Evolutionary conservation across 2,329 filamentous ascomycete genomes (phyloP), one percentile per base, ranked within the genome.

Genomic region (Dissoconium aciculare): DNA sequence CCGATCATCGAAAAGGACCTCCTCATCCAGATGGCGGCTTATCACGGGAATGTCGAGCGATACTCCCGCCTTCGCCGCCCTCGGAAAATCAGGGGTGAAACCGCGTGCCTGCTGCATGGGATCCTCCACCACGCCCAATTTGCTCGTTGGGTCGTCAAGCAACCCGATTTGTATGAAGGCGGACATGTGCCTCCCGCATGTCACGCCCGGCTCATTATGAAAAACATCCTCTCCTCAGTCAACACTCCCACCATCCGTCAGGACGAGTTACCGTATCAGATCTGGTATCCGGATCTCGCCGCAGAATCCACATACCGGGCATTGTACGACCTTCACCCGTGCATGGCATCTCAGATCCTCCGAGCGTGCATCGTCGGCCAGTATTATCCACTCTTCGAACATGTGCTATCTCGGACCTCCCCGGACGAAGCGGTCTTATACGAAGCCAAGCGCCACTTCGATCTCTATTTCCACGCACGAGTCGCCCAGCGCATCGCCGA

Each of bases 121-220:
- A 53, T 58, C 11, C 56, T 59, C 31, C 52, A 59, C 35, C 47
- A 54, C 32, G 40, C 52, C 3, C 37, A 51, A 23, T 60, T 57
- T 34, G 57, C 56, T 1, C 41, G 40, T 10, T 60, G 55, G 53
- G 52, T 46, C 34, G 40, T 19, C 30, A 35, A 27, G 9, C 31
- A 31, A 8, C 11, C 31, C 21, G n/a, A 24, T 27, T n/a, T n/a
- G n/a, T n/a, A n/a, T n/a, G 8, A 16, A 19, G 12, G 24, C 9
- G 9, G 6, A 17, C 36, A 27, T 3, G 19, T 39, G 5, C 14
- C 16, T 11, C 24, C 29, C 5, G 49, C 49, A 5, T 41, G 47
- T 24, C 35, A 43, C 24, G 49, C 49, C 4, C 35, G 50, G 0
- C 43, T 46, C 32, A 53, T 54, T 31, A 54, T 53, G 47, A 47